phyloP scores from a whole-genome alignment of 164 flowering plant genomes.

The Vitis cinerea region DNA sequence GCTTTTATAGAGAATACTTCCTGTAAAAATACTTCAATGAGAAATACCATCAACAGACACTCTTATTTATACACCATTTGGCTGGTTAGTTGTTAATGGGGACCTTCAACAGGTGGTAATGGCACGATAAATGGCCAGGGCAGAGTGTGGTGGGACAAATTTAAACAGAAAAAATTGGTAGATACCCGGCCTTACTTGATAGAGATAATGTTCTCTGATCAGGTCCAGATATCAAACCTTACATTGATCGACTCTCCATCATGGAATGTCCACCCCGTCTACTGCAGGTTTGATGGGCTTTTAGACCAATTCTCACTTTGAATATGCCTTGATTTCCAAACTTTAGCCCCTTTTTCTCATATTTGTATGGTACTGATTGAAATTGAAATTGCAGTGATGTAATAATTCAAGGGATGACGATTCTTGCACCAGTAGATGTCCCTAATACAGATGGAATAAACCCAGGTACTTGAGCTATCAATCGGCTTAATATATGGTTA shows the following conservation, averaged over 20 bases:
- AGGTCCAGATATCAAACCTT: constrained; percentile 52
- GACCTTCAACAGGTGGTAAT: constrained; percentile 37
- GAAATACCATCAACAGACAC: too few species aligned
- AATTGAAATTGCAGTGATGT: constrained; percentile 25
- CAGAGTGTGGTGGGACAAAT: constrained; percentile 52
- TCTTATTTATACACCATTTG: too few species aligned
- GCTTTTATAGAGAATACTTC: too few species aligned
- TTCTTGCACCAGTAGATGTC: constrained; percentile 56
- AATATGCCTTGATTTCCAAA: neutral
- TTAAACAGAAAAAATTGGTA: constrained; percentile 18
- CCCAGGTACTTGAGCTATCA: constrained; percentile 38
- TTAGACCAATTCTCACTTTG: neutral
- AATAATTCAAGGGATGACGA: constrained; percentile 48
- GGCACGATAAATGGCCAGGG: constrained; percentile 71
- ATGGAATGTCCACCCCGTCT: constrained; percentile 78
- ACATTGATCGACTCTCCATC: constrained; percentile 71
- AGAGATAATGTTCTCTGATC: constrained; percentile 51
- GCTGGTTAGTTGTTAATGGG: neutral
- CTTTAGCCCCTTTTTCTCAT: too few species aligned
- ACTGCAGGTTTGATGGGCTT: constrained; percentile 46
- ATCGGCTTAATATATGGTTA: too few species aligned
- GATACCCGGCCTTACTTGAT: constrained; percentile 56
- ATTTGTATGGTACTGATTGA: neutral
- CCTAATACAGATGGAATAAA: constrained; percentile 88
- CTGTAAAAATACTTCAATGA: too few species aligned